phyloP scores from a whole-genome alignment of 805 yeast species.

The Saturnispora serradocipensis region DNA sequence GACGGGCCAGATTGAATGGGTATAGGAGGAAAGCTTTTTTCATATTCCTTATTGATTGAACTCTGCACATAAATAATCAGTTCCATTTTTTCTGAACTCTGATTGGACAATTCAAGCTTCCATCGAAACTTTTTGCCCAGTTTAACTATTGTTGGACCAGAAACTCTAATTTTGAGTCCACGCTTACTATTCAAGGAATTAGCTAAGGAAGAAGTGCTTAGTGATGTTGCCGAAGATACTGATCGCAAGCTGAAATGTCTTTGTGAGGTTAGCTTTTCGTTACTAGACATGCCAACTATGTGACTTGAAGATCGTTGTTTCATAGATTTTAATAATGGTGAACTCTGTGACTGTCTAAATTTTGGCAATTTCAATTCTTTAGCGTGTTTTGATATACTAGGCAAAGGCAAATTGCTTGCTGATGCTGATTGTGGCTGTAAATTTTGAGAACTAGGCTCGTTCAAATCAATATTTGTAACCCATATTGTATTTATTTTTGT shows the following conservation, averaged over 20 bases:
- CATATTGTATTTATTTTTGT: constrained; percentile 26
- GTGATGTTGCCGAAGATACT: constrained; percentile 18
- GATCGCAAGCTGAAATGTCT: constrained; percentile 11
- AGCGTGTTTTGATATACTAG: not conserved
- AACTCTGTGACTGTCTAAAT: constrained; percentile 4
- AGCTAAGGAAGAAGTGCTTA: constrained; percentile 6
- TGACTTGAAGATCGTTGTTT: constrained; percentile 4
- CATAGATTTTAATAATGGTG: not conserved
- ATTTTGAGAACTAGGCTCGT: constrained; percentile 5
- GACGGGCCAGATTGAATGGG: constrained; percentile 21
- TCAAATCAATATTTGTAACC: constrained; percentile 30
- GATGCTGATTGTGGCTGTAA: constrained; percentile 2
- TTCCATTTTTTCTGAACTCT: constrained; percentile 39
- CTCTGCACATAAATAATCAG: constrained; percentile 41
- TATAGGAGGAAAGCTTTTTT: constrained; percentile 30
- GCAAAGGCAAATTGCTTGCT: constrained; percentile 2
- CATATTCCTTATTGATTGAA: constrained; percentile 27
- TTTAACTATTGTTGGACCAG: constrained; percentile 52
- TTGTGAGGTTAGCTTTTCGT: not conserved
- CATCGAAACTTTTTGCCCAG: constrained; percentile 55
- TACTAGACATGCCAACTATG: not conserved
- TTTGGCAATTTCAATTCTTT: not conserved
- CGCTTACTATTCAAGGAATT: constrained; percentile 7
- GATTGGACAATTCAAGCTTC: constrained; percentile 59
- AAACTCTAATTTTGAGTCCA: constrained; percentile 43